Conservation (phyloP, 306 rosid species). For the Vigna reflexopilosa region DNA sequence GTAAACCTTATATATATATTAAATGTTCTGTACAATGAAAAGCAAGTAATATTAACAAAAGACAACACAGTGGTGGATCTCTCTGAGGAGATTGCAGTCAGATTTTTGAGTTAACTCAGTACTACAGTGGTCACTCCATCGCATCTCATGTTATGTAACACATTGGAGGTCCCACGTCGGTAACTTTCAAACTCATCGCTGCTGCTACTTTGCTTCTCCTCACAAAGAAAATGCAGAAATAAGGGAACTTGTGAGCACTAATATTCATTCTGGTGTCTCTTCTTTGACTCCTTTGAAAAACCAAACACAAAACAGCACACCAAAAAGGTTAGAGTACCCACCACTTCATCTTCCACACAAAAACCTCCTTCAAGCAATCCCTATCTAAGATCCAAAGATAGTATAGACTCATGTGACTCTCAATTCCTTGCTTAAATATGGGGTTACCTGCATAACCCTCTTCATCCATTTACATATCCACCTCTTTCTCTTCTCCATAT, state of each 20-base stretch:
- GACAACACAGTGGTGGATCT: conserved; percentile 55
- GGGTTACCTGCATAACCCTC: not conserved
- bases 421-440: conserved; percentile 35
- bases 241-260: conserved; percentile 33
- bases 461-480: not conserved
- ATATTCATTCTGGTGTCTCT: conserved; percentile 43
- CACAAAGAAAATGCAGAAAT: conserved; percentile 44
- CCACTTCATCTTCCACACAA: conserved; percentile 65
- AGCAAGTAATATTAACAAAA: conserved; percentile 34
- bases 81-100: conserved; percentile 67
- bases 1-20: not conserved
- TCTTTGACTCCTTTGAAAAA: conserved; percentile 51
- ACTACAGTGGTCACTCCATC: conserved; percentile 45
- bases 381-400: conserved; percentile 31
- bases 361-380: conserved; percentile 47
- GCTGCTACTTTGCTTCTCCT: conserved; percentile 32
- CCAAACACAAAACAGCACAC: conserved; percentile 46
- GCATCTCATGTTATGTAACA: conserved; percentile 42
- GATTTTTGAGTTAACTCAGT: conserved; percentile 64
- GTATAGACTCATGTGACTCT: conserved; percentile 37
- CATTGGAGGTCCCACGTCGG: conserved; percentile 58
- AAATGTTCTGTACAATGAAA: conserved; percentile 15
- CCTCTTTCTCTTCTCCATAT: conserved; percentile 12
- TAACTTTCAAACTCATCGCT: conserved; percentile 49
- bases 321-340: conserved; percentile 61